phyloP scores from a whole-genome alignment of 495 filamentous ascomycete genomes.

The Hyaloscypha variabilis region DNA sequence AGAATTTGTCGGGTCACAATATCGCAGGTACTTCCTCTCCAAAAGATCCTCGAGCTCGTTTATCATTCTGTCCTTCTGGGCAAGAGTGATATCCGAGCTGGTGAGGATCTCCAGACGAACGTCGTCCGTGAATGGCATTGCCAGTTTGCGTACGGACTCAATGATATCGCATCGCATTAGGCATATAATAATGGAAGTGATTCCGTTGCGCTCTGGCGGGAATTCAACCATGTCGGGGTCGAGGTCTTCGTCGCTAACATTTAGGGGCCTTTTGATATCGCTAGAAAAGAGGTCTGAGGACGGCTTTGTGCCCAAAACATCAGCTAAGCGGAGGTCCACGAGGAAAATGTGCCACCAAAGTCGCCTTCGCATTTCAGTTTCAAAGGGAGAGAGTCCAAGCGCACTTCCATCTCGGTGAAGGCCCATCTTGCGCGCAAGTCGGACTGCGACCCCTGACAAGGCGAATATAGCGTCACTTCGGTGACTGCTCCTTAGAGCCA shows the following conservation, averaged over 20 bases:
- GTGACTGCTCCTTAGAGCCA: neutral
- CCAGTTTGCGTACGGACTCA: neutral
- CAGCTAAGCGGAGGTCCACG: constrained; percentile 53
- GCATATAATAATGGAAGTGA: constrained; percentile 59
- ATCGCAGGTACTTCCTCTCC: neutral
- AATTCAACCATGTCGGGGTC: constrained; percentile 39
- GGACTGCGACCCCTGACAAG: constrained; percentile 42
- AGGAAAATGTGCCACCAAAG: constrained; percentile 62
- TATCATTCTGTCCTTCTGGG: neutral
- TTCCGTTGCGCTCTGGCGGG: constrained; percentile 42
- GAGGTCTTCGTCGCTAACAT: constrained; percentile 43
- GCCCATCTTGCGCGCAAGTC: constrained; percentile 42
- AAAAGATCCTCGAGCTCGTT: neutral
- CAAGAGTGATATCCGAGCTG: neutral
- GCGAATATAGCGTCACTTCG: constrained; percentile 28
- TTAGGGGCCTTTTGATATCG: constrained; percentile 43
- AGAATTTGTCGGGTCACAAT: neutral
- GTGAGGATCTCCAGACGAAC: neutral
- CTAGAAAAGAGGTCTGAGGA: constrained; percentile 58
- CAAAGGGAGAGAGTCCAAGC: constrained; percentile 55
- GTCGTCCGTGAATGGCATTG: neutral
- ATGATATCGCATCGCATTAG: constrained; percentile 47
- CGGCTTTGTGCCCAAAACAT: constrained; percentile 64
- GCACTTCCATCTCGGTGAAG: constrained; percentile 51
- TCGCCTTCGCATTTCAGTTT: constrained; percentile 59